Base-by-base conservation (phyloP, 306 rosid genomes). In the Rosa lucieae region DNA sequence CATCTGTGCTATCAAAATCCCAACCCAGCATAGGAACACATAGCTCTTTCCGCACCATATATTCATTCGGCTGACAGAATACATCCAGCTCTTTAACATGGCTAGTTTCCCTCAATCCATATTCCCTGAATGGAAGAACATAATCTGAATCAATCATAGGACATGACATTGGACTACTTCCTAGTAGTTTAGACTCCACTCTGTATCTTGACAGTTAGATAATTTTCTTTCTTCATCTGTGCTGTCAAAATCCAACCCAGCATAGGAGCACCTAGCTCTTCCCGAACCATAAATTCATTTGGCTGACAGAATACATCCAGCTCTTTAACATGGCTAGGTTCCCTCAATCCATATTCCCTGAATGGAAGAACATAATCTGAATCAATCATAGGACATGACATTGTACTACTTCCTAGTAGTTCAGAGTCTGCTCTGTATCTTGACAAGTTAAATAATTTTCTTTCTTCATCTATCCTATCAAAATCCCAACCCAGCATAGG, bases 401-500 rank as follows among this genome's bases (percentile, higher is more conserved):
- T 35, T 65, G 20, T 35, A 65, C 69, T 32, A 35, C 70, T 15
- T 65, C 44, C 70, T 32, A 15, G 70, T 32, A 35, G n/a, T 35
- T 65, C 70, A 15, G n/a, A 35, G 21, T 69, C 70, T 86, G 70
- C 65, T 79, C 82, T 70, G 69, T 74, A 74, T 58, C 55, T 77
- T 61, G 78, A 75, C 40, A 84, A 84, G 73, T 73, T 37, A 29
- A 88, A 82, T 5, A 59, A 65, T 56, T 35, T 71, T 75, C 75
- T 84, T 43, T 43, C 9, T 78, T 76, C 83, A 43, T 49, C 74
- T 83, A 42, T 56, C 63, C 76, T 44, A 71, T 80, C 85, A 43
- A 63, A 79, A 71, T 82, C 84, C 76, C 83, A 87, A 37, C 80
- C 94, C 56, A 89, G 79, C 44, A 82, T 88, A 89, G 84, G 84